Evolutionary conservation across 257 asterid species (phyloP).

Genomic region (Scutellaria barbata): DNA sequence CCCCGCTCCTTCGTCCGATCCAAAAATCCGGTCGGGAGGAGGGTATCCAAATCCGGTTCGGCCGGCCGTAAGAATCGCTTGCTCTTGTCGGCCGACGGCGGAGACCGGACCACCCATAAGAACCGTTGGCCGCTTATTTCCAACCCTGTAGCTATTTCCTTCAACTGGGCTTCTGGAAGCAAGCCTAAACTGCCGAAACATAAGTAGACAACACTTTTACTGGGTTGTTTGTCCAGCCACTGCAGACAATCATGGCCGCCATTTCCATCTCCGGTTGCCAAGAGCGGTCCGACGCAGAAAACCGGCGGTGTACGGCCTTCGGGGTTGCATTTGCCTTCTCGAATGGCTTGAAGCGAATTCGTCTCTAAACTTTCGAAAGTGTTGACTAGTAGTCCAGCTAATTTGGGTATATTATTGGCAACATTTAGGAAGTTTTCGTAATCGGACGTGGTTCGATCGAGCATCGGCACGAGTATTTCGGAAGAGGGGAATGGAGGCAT

Average conservation of each 20-base stretch:
- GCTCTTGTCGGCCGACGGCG: conserved; percentile 44
- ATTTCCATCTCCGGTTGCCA: conserved; percentile 23
- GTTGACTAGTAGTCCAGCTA: conserved; percentile 54
- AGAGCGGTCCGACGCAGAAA: conserved; percentile 62
- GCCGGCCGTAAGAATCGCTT: conserved; percentile 36
- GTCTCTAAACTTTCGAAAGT: conserved; percentile 53
- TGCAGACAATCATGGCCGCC: conserved; percentile 46
- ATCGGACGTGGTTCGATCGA: conserved; percentile 38
- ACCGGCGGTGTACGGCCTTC: conserved; percentile 55
- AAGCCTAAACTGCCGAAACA: conserved; percentile 70
- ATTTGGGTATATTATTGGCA: background rate
- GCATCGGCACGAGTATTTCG: conserved; percentile 44
- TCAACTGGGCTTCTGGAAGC: conserved; percentile 44
- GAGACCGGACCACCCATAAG: conserved; percentile 63
- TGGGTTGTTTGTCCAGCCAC: conserved; percentile 67
- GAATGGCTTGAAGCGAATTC: conserved; percentile 37
- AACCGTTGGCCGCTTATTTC: conserved; percentile 55
- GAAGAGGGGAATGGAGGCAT: conserved; percentile 50
- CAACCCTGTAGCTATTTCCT: conserved; percentile 54
- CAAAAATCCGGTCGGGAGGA: conserved; percentile 59
- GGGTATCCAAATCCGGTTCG: conserved; percentile 46
- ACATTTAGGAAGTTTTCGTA: conserved; percentile 41
- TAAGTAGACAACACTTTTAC: conserved; percentile 55
- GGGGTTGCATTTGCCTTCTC: conserved; percentile 50
- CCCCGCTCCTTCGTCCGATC: conserved; percentile 54